Conservation (phyloP, 2,329 filamentous ascomycete genomes). For the Penicillium nordicum region DNA sequence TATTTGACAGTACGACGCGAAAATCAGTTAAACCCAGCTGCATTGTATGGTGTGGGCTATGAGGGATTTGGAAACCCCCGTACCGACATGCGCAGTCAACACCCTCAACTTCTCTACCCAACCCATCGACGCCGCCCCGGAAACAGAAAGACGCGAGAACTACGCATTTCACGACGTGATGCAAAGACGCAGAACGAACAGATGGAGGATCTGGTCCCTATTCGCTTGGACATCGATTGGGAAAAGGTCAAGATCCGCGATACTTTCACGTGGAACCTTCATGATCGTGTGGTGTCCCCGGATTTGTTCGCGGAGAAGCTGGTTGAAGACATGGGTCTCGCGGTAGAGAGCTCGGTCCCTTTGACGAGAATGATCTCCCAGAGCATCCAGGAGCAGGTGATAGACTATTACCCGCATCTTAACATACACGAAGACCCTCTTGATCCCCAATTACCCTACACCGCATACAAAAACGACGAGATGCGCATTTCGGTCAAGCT, state of each 20-base stretch:
- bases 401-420: slow-evolving; percentile 89
- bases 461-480: slow-evolving; percentile 96
- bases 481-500: slow-evolving; percentile 95
- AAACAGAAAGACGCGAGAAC: slow-evolving; percentile 66
- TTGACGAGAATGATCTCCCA: slow-evolving; percentile 63
- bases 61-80: slow-evolving; percentile 82
- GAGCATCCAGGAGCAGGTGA: slow-evolving; percentile 80
- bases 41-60: slow-evolving; percentile 69
- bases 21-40: slow-evolving; percentile 54
- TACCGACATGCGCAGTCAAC: slow-evolving; percentile 67
- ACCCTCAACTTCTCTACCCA: slow-evolving; percentile 74
- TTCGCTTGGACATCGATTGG: slow-evolving; percentile 89
- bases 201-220: slow-evolving; percentile 84
- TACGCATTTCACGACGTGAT: slow-evolving; percentile 76
- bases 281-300: slow-evolving; percentile 76
- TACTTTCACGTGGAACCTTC: slow-evolving; percentile 97
- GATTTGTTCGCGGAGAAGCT: slow-evolving; percentile 85
- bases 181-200: slow-evolving; percentile 83
- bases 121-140: slow-evolving; percentile 71
- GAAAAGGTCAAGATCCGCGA: slow-evolving; percentile 94
- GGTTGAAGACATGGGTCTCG: slow-evolving; percentile 79
- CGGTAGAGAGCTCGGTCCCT: slow-evolving; percentile 59
- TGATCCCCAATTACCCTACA: slow-evolving; percentile 85
- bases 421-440: slow-evolving; percentile 85
- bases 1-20: slow-evolving; percentile 64